Conservation (phyloP, 768 basidiomycete genomes). For the Ramaria sp. region DNA sequence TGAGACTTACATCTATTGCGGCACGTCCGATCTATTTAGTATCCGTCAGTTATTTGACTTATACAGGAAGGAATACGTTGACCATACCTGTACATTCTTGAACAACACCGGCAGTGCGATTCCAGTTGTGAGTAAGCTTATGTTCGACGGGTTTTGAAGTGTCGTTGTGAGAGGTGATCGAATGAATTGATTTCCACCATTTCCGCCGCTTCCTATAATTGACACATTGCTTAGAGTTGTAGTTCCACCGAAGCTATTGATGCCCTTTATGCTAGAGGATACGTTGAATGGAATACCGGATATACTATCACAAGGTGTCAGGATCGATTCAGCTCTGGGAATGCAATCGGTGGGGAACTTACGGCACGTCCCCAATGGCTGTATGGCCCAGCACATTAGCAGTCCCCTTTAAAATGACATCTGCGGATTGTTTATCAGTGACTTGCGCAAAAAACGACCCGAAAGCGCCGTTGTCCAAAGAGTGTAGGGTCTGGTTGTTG, state of each 20-base stretch:
- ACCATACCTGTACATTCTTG: conserved; percentile 28
- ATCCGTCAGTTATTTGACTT: neutral
- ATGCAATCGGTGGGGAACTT: neutral
- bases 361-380: conserved; percentile 50
- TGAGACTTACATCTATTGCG: conserved; percentile 38
- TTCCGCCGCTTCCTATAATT: conserved; percentile 55
- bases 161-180: conserved; percentile 44
- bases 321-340: neutral
- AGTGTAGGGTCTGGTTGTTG: conserved; percentile 41
- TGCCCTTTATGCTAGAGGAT: conserved; percentile 44
- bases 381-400: conserved; percentile 52
- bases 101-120: conserved; percentile 50
- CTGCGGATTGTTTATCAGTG: conserved; percentile 35
- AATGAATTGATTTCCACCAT: conserved; percentile 49
- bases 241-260: conserved; percentile 45
- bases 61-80: too few relatives aligned
- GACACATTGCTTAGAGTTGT: conserved; percentile 45
- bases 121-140: conserved; percentile 48
- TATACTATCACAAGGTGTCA: conserved; percentile 23
- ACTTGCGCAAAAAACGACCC: conserved; percentile 46
- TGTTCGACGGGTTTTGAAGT: conserved; percentile 57
- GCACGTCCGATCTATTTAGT: conserved; percentile 40
- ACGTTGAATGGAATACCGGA: conserved; percentile 54
- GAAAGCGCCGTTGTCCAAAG: conserved; percentile 47
- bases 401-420: conserved; percentile 42